Conservation (phyloP, 2,329 filamentous ascomycete genomes). For the Coleophoma eucalyptorum region DNA sequence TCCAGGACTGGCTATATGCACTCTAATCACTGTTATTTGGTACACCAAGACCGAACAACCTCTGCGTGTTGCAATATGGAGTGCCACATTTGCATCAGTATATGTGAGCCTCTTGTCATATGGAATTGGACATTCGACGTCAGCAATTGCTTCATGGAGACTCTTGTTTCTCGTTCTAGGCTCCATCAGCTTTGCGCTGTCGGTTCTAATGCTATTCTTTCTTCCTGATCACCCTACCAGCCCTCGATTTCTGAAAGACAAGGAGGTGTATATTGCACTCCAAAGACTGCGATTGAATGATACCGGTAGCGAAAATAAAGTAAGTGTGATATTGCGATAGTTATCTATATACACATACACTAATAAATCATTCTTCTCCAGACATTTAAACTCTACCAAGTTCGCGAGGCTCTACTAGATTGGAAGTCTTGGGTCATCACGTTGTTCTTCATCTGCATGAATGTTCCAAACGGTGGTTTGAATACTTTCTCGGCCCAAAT, state of each 20-base stretch:
- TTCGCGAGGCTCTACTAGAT: slow-evolving; percentile 38
- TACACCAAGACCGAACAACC: slow-evolving; percentile 66
- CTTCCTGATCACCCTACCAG: slow-evolving; percentile 44
- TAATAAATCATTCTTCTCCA: not conserved
- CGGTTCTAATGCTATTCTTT: slow-evolving; percentile 35
- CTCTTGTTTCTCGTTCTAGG: slow-evolving; percentile 35
- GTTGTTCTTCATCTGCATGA: slow-evolving; percentile 39
- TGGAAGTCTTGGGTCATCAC: not conserved
- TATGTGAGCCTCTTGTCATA: slow-evolving; percentile 57
- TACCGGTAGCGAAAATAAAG: slow-evolving; percentile 45
- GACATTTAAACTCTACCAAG: slow-evolving; percentile 42
- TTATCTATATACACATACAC: too few relatives aligned
- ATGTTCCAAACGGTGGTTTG: slow-evolving; percentile 45
- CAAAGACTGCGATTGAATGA: slow-evolving; percentile 49
- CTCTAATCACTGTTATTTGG: slow-evolving; percentile 60
- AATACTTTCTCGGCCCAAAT: slow-evolving; percentile 44
- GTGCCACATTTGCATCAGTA: slow-evolving; percentile 55
- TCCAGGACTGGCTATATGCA: not conserved
- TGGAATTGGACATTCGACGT: slow-evolving; percentile 47
- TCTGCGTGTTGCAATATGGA: slow-evolving; percentile 58
- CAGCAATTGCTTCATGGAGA: slow-evolving; percentile 54
- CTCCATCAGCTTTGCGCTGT: slow-evolving; percentile 35
- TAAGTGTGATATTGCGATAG: not conserved
- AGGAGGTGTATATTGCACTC: slow-evolving; percentile 38
- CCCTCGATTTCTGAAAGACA: slow-evolving; percentile 31